A percentile compares a stretch with the other conserved stretches of the same genome.
phyloP scores from a whole-genome alignment of 805 yeast species.

The Candida bentonensis region DNA sequence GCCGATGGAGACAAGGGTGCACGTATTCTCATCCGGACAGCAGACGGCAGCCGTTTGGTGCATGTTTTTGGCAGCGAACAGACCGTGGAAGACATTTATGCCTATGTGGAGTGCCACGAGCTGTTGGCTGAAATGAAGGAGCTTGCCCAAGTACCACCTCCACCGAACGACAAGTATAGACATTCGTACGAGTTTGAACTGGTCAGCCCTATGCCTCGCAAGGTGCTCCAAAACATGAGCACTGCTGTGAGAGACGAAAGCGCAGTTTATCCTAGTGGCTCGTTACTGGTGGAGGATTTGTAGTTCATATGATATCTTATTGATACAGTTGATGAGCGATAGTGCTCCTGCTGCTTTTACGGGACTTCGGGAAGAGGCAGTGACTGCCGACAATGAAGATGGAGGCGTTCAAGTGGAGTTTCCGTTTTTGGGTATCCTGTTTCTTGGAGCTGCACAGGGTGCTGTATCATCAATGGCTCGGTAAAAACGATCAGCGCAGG shows the following conservation, averaged over 20 bases:
- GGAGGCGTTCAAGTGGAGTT: no score
- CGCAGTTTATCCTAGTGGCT: constrained; percentile 7
- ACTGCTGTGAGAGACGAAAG: not conserved
- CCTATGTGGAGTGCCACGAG: constrained; percentile 45
- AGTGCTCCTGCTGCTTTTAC: no score
- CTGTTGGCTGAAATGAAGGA: constrained; percentile 8
- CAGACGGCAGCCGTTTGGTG: constrained; percentile 45
- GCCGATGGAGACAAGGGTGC: constrained; percentile 25
- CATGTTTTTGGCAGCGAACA: constrained; percentile 33
- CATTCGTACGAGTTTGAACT: constrained; percentile 38
- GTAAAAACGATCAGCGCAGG: no score
- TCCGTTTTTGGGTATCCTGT: no score
- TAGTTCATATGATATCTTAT: no score
- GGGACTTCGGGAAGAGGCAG: no score
- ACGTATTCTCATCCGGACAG: constrained; percentile 56
- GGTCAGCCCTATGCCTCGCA: constrained; percentile 44
- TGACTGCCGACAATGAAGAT: no score
- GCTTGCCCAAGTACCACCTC: constrained; percentile 18
- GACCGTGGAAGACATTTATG: constrained; percentile 50
- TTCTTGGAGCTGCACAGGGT: no score
- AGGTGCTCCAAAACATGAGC: constrained; percentile 21
- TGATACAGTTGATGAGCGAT: no score
- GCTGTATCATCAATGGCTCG: no score
- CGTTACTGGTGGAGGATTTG: not conserved
- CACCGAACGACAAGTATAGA: constrained; percentile 27